A percentile compares a stretch with the other conserved stretches of the same genome.
phyloP scores from a whole-genome alignment of 495 filamentous ascomycete species.

The Cryomyces antarcticus region DNA sequence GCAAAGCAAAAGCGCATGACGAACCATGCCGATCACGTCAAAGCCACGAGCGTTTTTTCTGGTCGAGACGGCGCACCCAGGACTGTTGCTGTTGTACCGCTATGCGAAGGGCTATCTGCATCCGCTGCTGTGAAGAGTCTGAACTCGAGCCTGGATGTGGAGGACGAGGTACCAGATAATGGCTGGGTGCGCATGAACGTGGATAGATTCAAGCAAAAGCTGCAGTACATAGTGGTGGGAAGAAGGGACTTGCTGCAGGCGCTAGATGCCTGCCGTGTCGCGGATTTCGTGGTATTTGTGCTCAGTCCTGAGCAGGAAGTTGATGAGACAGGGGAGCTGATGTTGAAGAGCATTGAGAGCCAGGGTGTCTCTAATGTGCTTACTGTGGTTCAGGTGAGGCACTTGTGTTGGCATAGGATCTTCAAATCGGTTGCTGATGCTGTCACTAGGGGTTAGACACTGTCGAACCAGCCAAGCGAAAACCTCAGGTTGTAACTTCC shows the following conservation, averaged over 20 bases:
- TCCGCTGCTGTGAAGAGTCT: slow-evolving; percentile 43
- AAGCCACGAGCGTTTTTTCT: slow-evolving; percentile 56
- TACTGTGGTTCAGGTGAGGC: slow-evolving; percentile 41
- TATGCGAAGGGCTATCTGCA: slow-evolving; percentile 51
- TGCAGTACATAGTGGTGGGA: slow-evolving; percentile 54
- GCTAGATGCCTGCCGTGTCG: slow-evolving; percentile 68
- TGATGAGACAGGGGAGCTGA: slow-evolving; percentile 57
- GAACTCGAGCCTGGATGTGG: slow-evolving; percentile 60
- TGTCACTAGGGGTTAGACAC: slow-evolving; percentile 33
- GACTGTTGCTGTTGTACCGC: slow-evolving; percentile 76
- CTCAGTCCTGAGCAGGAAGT: slow-evolving; percentile 67
- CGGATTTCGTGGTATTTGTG: slow-evolving; percentile 75
- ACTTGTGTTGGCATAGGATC: background rate
- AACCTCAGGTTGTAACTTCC: slow-evolving; percentile 52
- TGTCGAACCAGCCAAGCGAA: slow-evolving; percentile 57
- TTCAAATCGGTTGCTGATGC: background rate
- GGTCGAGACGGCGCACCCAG: slow-evolving; percentile 73
- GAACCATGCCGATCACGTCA: slow-evolving; percentile 62
- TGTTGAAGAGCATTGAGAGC: slow-evolving; percentile 69
- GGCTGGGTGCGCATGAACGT: slow-evolving; percentile 43
- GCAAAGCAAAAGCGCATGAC: slow-evolving; percentile 63
- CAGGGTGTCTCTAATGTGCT: slow-evolving; percentile 82
- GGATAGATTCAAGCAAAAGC: slow-evolving; percentile 79
- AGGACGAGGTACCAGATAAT: slow-evolving; percentile 39
- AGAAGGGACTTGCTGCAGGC: slow-evolving; percentile 48